phyloP scores from a whole-genome alignment of 352 stramenopile genomes.

The Phytophthora colocasiae region DNA sequence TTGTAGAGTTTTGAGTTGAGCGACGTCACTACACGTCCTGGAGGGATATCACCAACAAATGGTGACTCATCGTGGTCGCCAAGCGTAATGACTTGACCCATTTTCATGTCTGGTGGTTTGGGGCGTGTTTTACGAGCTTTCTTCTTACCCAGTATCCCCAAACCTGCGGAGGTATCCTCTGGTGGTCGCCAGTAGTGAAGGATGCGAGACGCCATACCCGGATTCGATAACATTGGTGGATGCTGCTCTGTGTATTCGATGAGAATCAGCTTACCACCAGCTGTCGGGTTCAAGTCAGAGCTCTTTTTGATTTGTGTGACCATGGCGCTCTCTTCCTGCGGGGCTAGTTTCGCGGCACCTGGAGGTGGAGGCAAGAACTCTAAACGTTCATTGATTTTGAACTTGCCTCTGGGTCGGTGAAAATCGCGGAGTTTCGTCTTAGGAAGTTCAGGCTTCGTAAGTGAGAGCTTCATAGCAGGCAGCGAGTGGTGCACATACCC shows the following conservation, averaged over 20 bases:
- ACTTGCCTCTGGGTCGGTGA: conserved; percentile 83
- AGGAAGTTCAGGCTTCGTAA: conserved; percentile 86
- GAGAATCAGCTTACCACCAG: conserved; percentile 80
- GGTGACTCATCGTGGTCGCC: conserved; percentile 82
- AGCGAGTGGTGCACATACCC: conserved; percentile 86
- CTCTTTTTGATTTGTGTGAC: conserved; percentile 91
- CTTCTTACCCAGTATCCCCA: conserved; percentile 71
- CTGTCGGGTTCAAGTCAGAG: conserved; percentile 78
- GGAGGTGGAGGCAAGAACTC: conserved; percentile 55
- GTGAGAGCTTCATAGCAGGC: conserved; percentile 86
- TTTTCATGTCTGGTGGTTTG: conserved; percentile 79
- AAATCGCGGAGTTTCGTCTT: conserved; percentile 86
- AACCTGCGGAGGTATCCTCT: conserved; percentile 44
- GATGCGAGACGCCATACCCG: conserved; percentile 84
- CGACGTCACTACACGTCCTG: conserved; percentile 77
- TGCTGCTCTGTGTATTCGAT: conserved; percentile 89
- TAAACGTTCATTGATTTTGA: conserved; percentile 87
- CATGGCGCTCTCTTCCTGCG: conserved; percentile 74
- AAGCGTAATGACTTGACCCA: conserved; percentile 86
- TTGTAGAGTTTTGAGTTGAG: conserved; percentile 88
- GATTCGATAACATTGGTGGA: conserved; percentile 82
- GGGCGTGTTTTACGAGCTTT: conserved; percentile 73
- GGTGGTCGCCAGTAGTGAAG: conserved; percentile 86
- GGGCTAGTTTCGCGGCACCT: conserved; percentile 48
- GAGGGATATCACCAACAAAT: conserved; percentile 83